These are phyloP conservation scores for Diophrys appendiculata DNA, from an alignment of 73 alveolate genomes.

Conservation along the genomic window DNA sequence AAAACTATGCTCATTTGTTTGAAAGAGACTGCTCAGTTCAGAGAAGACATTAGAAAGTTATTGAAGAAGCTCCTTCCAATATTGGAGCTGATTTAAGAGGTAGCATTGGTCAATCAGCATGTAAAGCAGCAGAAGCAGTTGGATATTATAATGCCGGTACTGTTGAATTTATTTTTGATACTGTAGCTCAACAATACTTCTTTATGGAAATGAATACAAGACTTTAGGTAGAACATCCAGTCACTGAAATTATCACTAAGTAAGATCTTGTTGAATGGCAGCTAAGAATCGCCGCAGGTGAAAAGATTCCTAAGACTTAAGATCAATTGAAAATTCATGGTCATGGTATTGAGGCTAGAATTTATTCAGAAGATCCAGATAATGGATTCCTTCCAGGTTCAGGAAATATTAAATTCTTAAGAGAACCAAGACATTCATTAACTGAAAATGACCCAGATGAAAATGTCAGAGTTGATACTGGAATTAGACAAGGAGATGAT, in stretches of 20 bases:
- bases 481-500: conserved; percentile 85
- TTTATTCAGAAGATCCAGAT: conserved; percentile 89
- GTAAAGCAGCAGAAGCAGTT: conserved; percentile 80
- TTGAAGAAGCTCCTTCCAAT: conserved; percentile 91
- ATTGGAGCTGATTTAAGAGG: conserved; percentile 55
- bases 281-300: conserved; percentile 84
- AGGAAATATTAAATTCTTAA: conserved; percentile 70
- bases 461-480: conserved; percentile 82
- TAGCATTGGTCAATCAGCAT: conserved; percentile 72
- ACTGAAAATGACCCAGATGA: conserved; percentile 19
- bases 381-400: conserved; percentile 80
- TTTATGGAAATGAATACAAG: conserved; percentile 94
- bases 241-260: conserved; percentile 82
- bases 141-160: conserved; percentile 92
- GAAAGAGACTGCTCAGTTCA: conserved; percentile 96
- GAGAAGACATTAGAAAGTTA: conserved; percentile 93
- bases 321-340: conserved; percentile 73
- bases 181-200: conserved; percentile 69
- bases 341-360: conserved; percentile 89
- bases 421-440: conserved; percentile 65
- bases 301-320: conserved; percentile 64
- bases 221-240: conserved; percentile 90
- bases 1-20: conserved; percentile 87
- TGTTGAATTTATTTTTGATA: conserved; percentile 87
- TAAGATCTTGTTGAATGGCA: conserved; percentile 79